These are phyloP conservation scores for Paralagenidium karlingii DNA, from an alignment of 352 stramenopile species.

Conservation along the genomic window DNA sequence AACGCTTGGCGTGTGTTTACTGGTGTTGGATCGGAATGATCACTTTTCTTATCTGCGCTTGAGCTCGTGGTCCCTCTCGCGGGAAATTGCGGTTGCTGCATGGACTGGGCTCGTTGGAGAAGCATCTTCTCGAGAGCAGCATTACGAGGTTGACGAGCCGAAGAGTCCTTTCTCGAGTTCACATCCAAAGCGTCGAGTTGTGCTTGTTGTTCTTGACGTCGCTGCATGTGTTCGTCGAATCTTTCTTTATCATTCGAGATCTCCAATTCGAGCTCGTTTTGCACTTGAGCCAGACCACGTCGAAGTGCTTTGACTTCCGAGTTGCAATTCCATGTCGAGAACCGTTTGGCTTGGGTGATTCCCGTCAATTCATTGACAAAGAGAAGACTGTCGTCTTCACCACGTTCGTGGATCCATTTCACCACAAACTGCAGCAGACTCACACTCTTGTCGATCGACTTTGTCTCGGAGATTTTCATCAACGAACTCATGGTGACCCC, in stretches of 20 bases:
- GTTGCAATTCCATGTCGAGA: constrained; percentile 53
- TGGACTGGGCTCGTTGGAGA: no score
- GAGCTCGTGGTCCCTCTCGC: no score
- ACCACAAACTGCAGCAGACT: constrained; percentile 51
- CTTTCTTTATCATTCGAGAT: constrained; percentile 35
- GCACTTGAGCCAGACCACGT: constrained; percentile 31
- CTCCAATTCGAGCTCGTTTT: constrained; percentile 65
- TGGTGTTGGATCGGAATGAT: neutral
- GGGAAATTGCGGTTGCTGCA: no score
- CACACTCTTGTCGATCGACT: constrained; percentile 56
- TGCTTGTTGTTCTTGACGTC: constrained; percentile 11
- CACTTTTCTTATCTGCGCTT: no score
- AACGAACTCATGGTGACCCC: constrained; percentile 61
- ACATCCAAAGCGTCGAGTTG: neutral
- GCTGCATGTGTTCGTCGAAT: constrained; percentile 18
- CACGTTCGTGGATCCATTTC: constrained; percentile 16
- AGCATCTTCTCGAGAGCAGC: constrained; percentile 18
- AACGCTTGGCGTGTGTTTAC: constrained; percentile 10
- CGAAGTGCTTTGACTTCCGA: constrained; percentile 36
- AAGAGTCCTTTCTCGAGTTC: neutral
- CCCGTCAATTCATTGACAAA: constrained; percentile 48
- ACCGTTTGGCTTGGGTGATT: constrained; percentile 42
- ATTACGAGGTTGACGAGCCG: constrained; percentile 4
- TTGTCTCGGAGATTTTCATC: constrained; percentile 79
- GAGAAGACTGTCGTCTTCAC: constrained; percentile 47